These are phyloP conservation scores for Chaetomiaceae sp. DNA, from an alignment of 2,329 filamentous ascomycete species.

Conservation along the genomic window DNA sequence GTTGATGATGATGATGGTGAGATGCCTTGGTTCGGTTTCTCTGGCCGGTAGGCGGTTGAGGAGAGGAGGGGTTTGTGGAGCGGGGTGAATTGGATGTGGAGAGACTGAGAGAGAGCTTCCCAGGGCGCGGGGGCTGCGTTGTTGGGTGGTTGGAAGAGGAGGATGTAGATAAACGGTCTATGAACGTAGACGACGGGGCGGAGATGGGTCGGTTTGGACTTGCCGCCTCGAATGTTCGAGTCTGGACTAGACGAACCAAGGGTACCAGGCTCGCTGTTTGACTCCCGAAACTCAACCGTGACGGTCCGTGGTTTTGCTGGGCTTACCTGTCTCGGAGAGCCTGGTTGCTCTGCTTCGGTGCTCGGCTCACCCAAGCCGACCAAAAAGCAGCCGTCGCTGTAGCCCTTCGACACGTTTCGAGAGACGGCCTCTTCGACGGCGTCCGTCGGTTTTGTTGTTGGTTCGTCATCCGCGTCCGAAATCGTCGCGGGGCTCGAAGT, in stretches of 20 bases:
- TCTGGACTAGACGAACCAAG: conserved; percentile 12
- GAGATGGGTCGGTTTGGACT: conserved; percentile 46
- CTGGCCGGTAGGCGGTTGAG: conserved; percentile 55
- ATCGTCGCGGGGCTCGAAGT: conserved; percentile 14
- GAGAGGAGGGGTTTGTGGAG: conserved; percentile 52
- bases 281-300: conserved; percentile 57
- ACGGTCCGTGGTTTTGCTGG: conserved; percentile 32
- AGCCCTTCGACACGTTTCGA: conserved; percentile 13
- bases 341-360: conserved; percentile 27
- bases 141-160: conserved; percentile 61
- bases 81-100: conserved; percentile 58
- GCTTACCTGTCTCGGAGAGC: conserved; percentile 30
- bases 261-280: conserved; percentile 28
- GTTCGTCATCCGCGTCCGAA: conserved; percentile 6
- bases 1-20: conserved; percentile 27
- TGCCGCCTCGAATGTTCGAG: conserved; percentile 43
- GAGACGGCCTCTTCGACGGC: neutral
- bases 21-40: conserved; percentile 40
- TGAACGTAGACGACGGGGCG: conserved; percentile 70
- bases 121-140: conserved; percentile 55
- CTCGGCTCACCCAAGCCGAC: neutral
- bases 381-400: conserved; percentile 49
- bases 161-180: conserved; percentile 71
- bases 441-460: conserved; percentile 4
- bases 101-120: conserved; percentile 53